phyloP scores from a whole-genome alignment of 179 eudicot genomes.

The Vitellaria paradoxa region DNA sequence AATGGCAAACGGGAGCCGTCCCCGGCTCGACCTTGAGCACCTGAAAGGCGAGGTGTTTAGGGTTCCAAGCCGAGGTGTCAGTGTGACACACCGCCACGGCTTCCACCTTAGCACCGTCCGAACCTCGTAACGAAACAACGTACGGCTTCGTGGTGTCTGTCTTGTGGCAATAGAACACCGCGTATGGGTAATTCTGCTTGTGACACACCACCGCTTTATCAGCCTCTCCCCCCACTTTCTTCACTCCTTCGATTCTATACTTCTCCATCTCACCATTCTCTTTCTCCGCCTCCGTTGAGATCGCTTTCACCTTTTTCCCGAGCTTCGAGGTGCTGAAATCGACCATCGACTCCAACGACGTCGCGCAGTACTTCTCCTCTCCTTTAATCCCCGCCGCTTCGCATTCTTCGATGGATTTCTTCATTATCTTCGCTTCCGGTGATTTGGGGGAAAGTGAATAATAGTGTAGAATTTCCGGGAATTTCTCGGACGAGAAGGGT shows the following conservation, averaged over 20 bases:
- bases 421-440: constrained; percentile 42
- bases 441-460: constrained; percentile 48
- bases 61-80: constrained; percentile 79
- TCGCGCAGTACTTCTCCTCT: constrained; percentile 66
- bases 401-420: constrained; percentile 51
- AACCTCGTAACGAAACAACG: constrained; percentile 42
- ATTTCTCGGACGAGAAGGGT: constrained; percentile 61
- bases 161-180: constrained; percentile 77
- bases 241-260: constrained; percentile 34
- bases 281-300: constrained; percentile 38
- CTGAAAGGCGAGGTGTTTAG: constrained; percentile 72
- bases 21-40: constrained; percentile 70
- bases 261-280: constrained; percentile 23
- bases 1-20: constrained; percentile 65
- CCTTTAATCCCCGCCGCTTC: constrained; percentile 46
- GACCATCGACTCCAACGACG: constrained; percentile 83
- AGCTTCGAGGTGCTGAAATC: constrained; percentile 57
- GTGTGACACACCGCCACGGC: constrained; percentile 68
- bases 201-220: constrained; percentile 58
- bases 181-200: constrained; percentile 50
- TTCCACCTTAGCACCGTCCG: constrained; percentile 40
- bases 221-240: constrained; percentile 13
- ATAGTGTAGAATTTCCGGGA: constrained; percentile 32
- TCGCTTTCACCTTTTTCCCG: constrained; percentile 40
- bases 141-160: constrained; percentile 38